These are phyloP conservation scores for Sporothrix sp. DNA, from an alignment of 2,329 filamentous ascomycete genomes.

Conservation along the genomic window DNA sequence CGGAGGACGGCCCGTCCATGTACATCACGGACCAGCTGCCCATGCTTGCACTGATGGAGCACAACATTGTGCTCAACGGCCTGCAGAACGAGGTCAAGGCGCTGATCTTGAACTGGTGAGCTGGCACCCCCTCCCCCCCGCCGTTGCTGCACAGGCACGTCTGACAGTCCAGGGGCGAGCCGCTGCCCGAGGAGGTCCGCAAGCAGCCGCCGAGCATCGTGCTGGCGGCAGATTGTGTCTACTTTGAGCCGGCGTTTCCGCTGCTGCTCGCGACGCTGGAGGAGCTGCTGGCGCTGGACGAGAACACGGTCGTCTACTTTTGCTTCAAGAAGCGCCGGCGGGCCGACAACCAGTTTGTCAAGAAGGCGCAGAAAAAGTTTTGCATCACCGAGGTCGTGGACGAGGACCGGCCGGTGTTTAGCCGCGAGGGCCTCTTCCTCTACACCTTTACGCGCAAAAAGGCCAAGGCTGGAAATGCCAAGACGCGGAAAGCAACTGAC, in stretches of 20 bases:
- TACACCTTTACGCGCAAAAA: conserved; percentile 42
- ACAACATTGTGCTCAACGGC: conserved; percentile 75
- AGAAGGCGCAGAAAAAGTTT: conserved; percentile 59
- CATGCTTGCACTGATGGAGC: conserved; percentile 77
- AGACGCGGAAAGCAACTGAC: not conserved
- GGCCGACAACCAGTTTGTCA: conserved; percentile 68
- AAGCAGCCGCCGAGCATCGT: conserved; percentile 63
- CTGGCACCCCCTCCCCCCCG: too few relatives aligned
- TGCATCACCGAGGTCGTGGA: conserved; percentile 52
- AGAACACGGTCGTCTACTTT: conserved; percentile 53
- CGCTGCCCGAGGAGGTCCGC: conserved; percentile 43
- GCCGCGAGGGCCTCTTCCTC: conserved; percentile 49
- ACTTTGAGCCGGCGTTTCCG: conserved; percentile 93
- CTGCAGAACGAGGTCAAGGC: conserved; percentile 55
- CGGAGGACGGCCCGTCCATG: conserved; percentile 37
- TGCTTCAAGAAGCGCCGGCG: conserved; percentile 90
- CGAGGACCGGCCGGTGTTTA: conserved; percentile 48
- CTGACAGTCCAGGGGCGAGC: too few relatives aligned
- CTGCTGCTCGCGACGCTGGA: conserved; percentile 69
- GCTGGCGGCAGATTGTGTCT: conserved; percentile 93
- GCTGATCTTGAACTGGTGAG: conserved; percentile 73
- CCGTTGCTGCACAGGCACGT: too few relatives aligned
- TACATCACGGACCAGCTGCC: conserved; percentile 78
- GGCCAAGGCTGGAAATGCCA: not conserved
- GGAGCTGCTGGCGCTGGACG: conserved; percentile 61